A percentile compares a stretch with the other conserved stretches of the same genome.
These are phyloP conservation scores for Penicillium steckii DNA, from an alignment of 495 filamentous ascomycete species.

Conservation along the genomic window DNA sequence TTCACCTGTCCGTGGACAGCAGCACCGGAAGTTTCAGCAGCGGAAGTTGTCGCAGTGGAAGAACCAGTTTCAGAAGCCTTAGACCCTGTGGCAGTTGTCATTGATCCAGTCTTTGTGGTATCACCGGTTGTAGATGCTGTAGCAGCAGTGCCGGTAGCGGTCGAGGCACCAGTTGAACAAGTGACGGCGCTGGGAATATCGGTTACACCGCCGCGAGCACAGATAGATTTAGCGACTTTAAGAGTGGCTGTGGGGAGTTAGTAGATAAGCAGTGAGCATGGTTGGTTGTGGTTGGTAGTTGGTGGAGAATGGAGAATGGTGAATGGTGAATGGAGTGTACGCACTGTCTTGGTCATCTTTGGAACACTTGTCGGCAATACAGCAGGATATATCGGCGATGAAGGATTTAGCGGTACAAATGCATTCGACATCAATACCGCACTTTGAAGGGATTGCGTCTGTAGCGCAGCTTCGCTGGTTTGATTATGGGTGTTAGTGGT, in stretches of 20 bases:
- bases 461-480: conserved; percentile 55
- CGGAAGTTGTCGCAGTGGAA: conserved; percentile 15
- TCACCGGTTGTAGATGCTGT: conserved; percentile 2
- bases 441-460: conserved; percentile 45
- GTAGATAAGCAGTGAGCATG: no score
- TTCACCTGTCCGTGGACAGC: conserved; percentile 44
- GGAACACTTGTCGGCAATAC: conserved; percentile 57
- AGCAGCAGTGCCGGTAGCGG: conserved; percentile 11
- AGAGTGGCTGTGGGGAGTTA: conserved; percentile 43
- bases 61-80: conserved; percentile 2
- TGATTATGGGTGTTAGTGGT: no score
- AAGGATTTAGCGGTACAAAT: conserved; percentile 64
- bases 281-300: no score
- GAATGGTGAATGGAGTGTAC: no score
- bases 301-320: neutral
- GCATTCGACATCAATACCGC: conserved; percentile 60
- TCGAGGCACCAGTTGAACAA: conserved; percentile 26
- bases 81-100: conserved; percentile 11
- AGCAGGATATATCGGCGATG: conserved; percentile 64
- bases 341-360: conserved; percentile 55
- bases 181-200: conserved; percentile 36
- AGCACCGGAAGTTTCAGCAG: conserved; percentile 33
- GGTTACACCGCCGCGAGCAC: conserved; percentile 40
- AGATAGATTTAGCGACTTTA: conserved; percentile 49
- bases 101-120: neutral